A percentile compares a stretch with the other conserved stretches of the same genome.
Conservation (phyloP, 805 yeast species). For the Kregervanrija pseudodelftensis region DNA sequence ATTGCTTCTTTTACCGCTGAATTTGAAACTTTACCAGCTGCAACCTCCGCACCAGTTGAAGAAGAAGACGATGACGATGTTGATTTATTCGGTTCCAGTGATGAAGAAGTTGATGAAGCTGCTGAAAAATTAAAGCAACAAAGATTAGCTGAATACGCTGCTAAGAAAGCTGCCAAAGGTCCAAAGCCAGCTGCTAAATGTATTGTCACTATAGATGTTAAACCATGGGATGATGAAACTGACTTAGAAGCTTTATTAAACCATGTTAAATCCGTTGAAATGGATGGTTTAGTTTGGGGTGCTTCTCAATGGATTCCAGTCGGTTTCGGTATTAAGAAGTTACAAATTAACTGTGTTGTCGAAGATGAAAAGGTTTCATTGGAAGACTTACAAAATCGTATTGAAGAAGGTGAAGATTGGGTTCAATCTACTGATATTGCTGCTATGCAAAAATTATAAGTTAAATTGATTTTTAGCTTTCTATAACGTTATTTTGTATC, state of each 20-base stretch:
- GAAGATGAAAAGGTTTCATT: conserved; percentile 95
- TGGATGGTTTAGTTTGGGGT: conserved; percentile 98
- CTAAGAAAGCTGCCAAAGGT: conserved; percentile 94
- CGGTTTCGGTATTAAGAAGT: conserved; percentile 99
- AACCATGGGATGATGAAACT: conserved; percentile 99
- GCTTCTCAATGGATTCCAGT: conserved; percentile 92
- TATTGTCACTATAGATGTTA: conserved; percentile 91
- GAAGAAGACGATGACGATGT: conserved; percentile 89
- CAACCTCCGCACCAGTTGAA: conserved; percentile 50
- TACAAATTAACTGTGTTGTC: conserved; percentile 96
- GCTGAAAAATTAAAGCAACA: conserved; percentile 97
- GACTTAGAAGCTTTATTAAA: conserved; percentile 83
- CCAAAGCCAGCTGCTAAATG: conserved; percentile 99
- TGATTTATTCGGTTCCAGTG: conserved; percentile 90
- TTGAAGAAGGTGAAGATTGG: conserved; percentile 95
- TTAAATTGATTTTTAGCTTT: not conserved
- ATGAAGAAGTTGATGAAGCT: conserved; percentile 91
- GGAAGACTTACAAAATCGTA: conserved; percentile 73
- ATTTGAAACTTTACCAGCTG: conserved; percentile 78
- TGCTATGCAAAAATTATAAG: conserved; percentile 96
- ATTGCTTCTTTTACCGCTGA: conserved; percentile 88
- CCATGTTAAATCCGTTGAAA: conserved; percentile 75
- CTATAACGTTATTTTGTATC: not conserved
- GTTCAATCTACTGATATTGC: conserved; percentile 98
- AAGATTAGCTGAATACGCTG: conserved; percentile 97